These are phyloP conservation scores for Pythium apleroticum DNA, from an alignment of 352 stramenopile species.

Conservation along the genomic window DNA sequence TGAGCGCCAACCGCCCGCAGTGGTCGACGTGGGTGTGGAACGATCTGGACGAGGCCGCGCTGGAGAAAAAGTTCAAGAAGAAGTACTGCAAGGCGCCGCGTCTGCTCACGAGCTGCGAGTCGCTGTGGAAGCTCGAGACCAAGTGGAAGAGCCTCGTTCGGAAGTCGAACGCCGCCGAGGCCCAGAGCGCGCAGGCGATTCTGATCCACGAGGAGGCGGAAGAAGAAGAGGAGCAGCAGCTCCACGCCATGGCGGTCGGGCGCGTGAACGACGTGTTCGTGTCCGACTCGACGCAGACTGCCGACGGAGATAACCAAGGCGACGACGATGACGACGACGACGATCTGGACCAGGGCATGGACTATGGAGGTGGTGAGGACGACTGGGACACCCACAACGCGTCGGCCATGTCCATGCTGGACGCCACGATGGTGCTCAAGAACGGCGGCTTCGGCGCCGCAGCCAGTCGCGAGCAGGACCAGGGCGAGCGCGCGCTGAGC, in stretches of 20 bases:
- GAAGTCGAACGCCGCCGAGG: conserved; percentile 44
- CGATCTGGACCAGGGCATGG: conserved; percentile 33
- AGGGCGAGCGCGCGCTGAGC: conserved; percentile 34
- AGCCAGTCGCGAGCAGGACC: not conserved
- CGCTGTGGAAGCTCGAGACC: conserved; percentile 59
- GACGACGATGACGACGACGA: conserved; percentile 38
- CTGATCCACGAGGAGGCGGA: conserved; percentile 65
- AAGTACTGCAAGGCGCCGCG: conserved; percentile 57
- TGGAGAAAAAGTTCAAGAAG: conserved; percentile 64
- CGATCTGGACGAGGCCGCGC: conserved; percentile 43
- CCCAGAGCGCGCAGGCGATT: conserved; percentile 64
- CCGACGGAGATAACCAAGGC: conserved; percentile 20
- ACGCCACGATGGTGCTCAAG: conserved; percentile 17
- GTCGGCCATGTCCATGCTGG: conserved; percentile 13
- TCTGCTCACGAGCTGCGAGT: conserved; percentile 52
- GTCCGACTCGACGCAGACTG: conserved; percentile 20
- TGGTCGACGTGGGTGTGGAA: conserved; percentile 79
- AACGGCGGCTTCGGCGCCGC: conserved; percentile 19
- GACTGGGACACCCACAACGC: conserved; percentile 36
- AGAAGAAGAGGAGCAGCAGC: conserved; percentile 62
- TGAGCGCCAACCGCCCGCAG: conserved; percentile 42
- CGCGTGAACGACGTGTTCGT: conserved; percentile 34
- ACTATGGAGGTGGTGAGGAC: conserved; percentile 38
- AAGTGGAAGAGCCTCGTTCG: conserved; percentile 67
- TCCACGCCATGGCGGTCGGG: conserved; percentile 43